Evolutionary conservation across 2,329 filamentous ascomycete genomes (phyloP), one percentile per base, ranked within the genome.

Genomic region (Monosporascus sp.): DNA sequence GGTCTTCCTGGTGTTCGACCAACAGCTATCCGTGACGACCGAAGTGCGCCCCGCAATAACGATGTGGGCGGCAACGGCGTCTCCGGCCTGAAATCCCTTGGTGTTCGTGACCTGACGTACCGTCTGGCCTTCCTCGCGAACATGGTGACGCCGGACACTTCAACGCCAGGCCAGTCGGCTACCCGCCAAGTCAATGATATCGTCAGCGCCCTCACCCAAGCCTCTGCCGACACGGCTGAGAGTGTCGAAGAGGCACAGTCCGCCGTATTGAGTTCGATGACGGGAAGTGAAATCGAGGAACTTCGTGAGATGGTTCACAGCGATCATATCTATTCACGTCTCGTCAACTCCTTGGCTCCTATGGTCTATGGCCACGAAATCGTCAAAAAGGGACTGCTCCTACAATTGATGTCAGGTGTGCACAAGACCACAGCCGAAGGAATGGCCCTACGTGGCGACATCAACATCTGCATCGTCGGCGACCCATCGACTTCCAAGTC

Each of bases 381-480:
- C 53, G 93, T 99, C 66, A 99, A 99, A 75, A 99, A 99, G 72
- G 94, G 94, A 31, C 77, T 99, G 24, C 81, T 99, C 7, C 79
- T 99, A 42, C 94, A 99, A 70, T 79, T 99, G 47, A 90, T 99
- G 82, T 90, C 91, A n/a, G 94, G 94, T 76, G 90, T 99, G 2
- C 85, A 85, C 72, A 99, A 99, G 71, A 82, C 83, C 22, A 99
- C 94, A 0, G 82, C 90, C 0, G 94, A 99, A 72, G 93, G 90
- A 57, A 96, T 99, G 90, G 85, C 92, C 58, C 80, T 99, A 44
- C 86, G 94, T 80, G 94, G 94, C 61, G 94, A 99, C 67, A 92
- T 99, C 77, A 99, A 99, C 74, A 96, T 99, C 57, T 99, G 94
- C 72, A 90, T 99, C 61, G 94, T 99, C 54, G 94, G 94, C 55